Evolutionary conservation across 495 filamentous ascomycete genomes (phyloP).

Genomic region (Trichoderma asperelloides): DNA sequence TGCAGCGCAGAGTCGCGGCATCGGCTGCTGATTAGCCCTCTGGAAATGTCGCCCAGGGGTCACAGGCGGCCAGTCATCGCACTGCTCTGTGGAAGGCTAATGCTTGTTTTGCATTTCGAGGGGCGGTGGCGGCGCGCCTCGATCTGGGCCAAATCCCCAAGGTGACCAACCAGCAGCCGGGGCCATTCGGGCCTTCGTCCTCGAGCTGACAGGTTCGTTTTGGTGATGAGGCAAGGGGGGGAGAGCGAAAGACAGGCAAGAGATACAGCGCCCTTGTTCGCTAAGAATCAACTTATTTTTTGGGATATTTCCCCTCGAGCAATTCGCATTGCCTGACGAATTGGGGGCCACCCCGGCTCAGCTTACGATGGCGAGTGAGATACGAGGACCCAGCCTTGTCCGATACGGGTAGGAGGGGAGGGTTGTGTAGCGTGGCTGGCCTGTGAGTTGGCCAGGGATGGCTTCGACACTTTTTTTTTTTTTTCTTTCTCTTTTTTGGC

Average conservation of each 20-base stretch:
- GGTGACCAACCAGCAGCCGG: background rate
- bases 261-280: no score
- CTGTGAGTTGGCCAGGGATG: background rate
- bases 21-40: background rate
- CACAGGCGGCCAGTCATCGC: background rate
- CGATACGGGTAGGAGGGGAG: background rate
- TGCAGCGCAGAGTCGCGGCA: background rate
- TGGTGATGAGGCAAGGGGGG: background rate
- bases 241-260: background rate
- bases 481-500: background rate
- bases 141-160: background rate
- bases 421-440: background rate
- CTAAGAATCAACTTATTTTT: background rate
- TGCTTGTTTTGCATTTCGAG: background rate
- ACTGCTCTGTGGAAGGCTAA: background rate
- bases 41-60: background rate
- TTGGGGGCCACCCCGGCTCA: background rate
- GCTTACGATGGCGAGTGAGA: background rate
- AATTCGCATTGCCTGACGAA: background rate
- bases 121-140: constrained; percentile 5
- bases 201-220: background rate
- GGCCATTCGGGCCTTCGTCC: constrained; percentile 5
- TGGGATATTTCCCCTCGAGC: background rate
- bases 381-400: background rate
- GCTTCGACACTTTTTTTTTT: background rate